Percentiles rank a stretch among this genome's conserved stretches.
Conservation (phyloP, 768 basidiomycete species). For the Leccinum obscurum region DNA sequence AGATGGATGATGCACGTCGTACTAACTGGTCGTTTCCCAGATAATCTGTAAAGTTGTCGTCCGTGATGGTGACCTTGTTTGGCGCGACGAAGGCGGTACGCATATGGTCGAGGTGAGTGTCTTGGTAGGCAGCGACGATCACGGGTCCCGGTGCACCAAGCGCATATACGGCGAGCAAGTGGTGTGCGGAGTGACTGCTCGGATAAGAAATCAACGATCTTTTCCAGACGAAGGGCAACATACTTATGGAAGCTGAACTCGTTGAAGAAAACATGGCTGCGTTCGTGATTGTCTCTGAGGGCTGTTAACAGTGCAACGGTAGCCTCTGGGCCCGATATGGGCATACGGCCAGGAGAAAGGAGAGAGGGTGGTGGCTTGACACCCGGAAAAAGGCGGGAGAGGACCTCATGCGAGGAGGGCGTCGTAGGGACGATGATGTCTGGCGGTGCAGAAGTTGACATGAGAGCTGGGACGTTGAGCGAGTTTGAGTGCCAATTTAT, state of each 20-base stretch:
- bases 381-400: slow-evolving; percentile 34
- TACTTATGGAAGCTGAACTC: slow-evolving; percentile 35
- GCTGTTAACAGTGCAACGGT: slow-evolving; percentile 39
- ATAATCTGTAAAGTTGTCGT: slow-evolving; percentile 25
- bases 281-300: slow-evolving; percentile 53
- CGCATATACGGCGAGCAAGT: slow-evolving; percentile 56
- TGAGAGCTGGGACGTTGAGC: background rate
- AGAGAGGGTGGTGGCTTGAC: slow-evolving; percentile 32
- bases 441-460: slow-evolving; percentile 32
- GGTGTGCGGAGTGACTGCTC: slow-evolving; percentile 56
- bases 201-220: background rate
- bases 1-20: background rate
- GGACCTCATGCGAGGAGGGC: slow-evolving; percentile 21
- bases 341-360: slow-evolving; percentile 38
- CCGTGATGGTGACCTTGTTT: slow-evolving; percentile 24
- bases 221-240: background rate
- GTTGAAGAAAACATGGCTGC: slow-evolving; percentile 57
- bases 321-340: slow-evolving; percentile 41
- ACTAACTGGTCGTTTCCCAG: slow-evolving; percentile 34
- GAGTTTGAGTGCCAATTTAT: slow-evolving; percentile 8
- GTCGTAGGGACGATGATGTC: slow-evolving; percentile 18
- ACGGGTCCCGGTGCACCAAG: slow-evolving; percentile 51
- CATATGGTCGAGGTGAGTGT: slow-evolving; percentile 41
- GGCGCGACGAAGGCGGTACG: slow-evolving; percentile 34
- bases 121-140: slow-evolving; percentile 42